Conservation (phyloP, 140 eudicot species). For the Ambrosia hybrid region DNA sequence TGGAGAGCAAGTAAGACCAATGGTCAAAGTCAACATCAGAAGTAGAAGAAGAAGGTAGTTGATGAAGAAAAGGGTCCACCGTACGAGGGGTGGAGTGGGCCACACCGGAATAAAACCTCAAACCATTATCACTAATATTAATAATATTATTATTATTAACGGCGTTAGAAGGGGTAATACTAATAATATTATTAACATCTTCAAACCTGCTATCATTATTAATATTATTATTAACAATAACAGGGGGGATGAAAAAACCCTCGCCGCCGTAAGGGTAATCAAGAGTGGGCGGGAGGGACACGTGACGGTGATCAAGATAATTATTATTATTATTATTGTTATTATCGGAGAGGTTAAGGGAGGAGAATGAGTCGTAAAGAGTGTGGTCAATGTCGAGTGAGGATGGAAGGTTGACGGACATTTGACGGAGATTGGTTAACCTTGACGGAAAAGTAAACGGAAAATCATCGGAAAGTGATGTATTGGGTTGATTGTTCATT, state of each 20-base stretch:
- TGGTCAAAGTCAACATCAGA: slow-evolving; percentile 23
- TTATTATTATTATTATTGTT: too few species aligned
- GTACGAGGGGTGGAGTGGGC: slow-evolving; percentile 7
- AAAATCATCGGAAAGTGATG: too few species aligned
- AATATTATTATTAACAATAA: too few species aligned
- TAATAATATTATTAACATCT: background rate
- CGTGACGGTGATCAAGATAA: background rate
- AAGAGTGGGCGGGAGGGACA: slow-evolving; percentile 10
- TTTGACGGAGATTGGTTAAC: background rate
- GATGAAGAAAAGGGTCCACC: slow-evolving; percentile 30
- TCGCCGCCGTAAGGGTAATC: slow-evolving; percentile 19
- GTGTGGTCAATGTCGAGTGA: slow-evolving; percentile 27
- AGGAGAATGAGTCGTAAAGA: slow-evolving; percentile 14
- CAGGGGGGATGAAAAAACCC: slow-evolving; percentile 17
- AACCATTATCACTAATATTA: too few species aligned
- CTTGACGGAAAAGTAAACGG: too few species aligned
- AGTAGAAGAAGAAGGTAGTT: slow-evolving; percentile 25
- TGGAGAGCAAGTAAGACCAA: slow-evolving; percentile 53
- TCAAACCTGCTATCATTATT: background rate
- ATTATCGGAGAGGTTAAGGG: slow-evolving; percentile 17
- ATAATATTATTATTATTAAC: slow-evolving; percentile 1
- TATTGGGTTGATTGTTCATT: background rate
- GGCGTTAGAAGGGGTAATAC: background rate
- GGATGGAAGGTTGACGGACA: slow-evolving; percentile 16
- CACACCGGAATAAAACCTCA: slow-evolving; percentile 30